Evolutionary conservation across 345 rosid species (phyloP), one percentile per base, ranked within the genome.

Genomic region (Acer negundo): DNA sequence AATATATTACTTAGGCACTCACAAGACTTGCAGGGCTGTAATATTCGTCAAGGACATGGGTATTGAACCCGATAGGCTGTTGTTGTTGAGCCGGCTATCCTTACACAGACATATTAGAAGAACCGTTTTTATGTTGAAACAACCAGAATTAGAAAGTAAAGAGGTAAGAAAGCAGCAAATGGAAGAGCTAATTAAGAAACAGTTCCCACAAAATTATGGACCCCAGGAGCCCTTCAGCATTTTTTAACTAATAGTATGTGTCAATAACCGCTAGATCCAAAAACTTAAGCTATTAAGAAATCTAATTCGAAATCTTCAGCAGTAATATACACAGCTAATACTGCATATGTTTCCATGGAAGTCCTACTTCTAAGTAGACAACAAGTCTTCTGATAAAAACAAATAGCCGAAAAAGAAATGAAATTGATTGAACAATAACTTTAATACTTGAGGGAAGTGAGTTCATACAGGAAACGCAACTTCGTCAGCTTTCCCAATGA

Each of bases 71-170:
- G 80, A 35, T 66, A 83, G 59, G 67, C 82, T 85, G 75, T 85
- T 85, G 84, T 85, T 83, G 85, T 82, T 80, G 40, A 85, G 88
- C 55, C 88, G 82, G 63, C 88, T 85, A 77, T 76, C 77, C 86
- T 80, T 76, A 35, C 82, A 78, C 35, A 75, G 59, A 80, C 62
- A 64, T 15, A 13, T 65, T 31, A 69, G 72, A 69, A 42, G 69
- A 55, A 72, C 55, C 2, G 40, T 35, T 17, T 67, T 58, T 75
- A 76, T 62, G 70, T 56, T 75, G 28, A 22, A 10, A 66, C 11
- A 15, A 16, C 26, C 19, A 75, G 64, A 23, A 22, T 46, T 31
- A 31, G 38, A 31, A 31, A 31, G 38, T 31, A 31, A 3, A 31
- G 5, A 31, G 38, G 38, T 2, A 31, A 31, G 38, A 31, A 31